Evolutionary conservation across 768 basidiomycete genomes (phyloP).

Genomic region (Boletus sp.): DNA sequence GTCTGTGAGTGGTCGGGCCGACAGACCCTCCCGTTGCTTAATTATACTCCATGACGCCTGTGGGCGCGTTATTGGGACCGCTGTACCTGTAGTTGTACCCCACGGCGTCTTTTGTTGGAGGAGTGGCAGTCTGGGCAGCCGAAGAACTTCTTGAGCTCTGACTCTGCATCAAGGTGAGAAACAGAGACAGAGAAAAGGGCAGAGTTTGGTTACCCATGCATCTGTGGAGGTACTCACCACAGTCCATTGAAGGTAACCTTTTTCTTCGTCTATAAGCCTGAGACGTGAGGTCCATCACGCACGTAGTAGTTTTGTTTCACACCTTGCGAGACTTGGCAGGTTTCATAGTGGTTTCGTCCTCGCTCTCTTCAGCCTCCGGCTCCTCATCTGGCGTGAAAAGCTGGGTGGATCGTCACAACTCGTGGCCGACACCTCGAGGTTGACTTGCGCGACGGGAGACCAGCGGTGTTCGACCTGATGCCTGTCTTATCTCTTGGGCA

Average conservation of each 20-base stretch:
- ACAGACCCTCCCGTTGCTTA: constrained; percentile 67
- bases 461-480: constrained; percentile 63
- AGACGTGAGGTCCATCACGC: too few relatives aligned
- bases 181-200: constrained; percentile 76
- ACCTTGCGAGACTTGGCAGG: too few relatives aligned
- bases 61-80: constrained; percentile 77
- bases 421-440: constrained; percentile 45
- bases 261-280: too few relatives aligned
- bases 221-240: constrained; percentile 22
- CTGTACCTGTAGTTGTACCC: constrained; percentile 34
- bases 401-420: too few relatives aligned
- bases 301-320: too few relatives aligned
- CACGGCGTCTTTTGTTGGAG: constrained; percentile 38
- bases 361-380: too few relatives aligned
- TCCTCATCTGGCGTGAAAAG: too few relatives aligned
- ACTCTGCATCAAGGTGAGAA: constrained; percentile 79
- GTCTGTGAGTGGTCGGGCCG: constrained; percentile 52
- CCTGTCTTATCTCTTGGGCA: constrained; percentile 27
- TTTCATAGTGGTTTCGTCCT: too few relatives aligned
- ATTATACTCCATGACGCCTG: constrained; percentile 73
- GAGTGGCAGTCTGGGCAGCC: constrained; percentile 48
- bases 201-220: constrained; percentile 34
- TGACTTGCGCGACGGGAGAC: constrained; percentile 51
- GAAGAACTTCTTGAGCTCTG: constrained; percentile 92
- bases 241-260: constrained; percentile 45